A percentile compares a stretch with the other conserved stretches of the same genome.
Evolutionary conservation across 164 flowering plant genomes (phyloP).

Genomic region (Warburgia ugandensis): DNA sequence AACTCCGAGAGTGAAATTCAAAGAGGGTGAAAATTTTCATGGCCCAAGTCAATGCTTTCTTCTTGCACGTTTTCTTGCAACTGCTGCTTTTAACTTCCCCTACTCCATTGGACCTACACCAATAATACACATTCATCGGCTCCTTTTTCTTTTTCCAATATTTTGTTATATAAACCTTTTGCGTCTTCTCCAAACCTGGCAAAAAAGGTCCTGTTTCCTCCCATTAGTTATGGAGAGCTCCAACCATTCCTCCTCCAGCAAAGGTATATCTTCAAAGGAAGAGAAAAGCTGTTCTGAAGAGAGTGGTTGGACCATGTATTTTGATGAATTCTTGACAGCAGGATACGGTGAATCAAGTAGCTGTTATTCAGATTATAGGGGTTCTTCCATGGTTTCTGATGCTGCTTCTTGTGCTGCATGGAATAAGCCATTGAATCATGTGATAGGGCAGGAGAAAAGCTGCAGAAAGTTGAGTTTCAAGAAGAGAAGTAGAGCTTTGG

Average conservation of each 20-base stretch:
- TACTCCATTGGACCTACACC: background rate
- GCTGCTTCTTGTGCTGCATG: slow-evolving; percentile 38
- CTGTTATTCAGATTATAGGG: slow-evolving; percentile 13
- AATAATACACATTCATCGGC: background rate
- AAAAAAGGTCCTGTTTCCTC: background rate
- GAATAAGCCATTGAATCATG: slow-evolving; percentile 6
- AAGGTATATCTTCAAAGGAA: slow-evolving; percentile 6
- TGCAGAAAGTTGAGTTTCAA: slow-evolving; percentile 23
- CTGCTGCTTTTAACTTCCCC: slow-evolving; percentile 5
- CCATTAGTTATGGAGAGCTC: slow-evolving; percentile 18
- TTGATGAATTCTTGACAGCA: slow-evolving; percentile 38
- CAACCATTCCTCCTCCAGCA: slow-evolving; percentile 13
- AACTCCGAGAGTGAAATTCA: too few relatives aligned
- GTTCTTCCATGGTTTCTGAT: slow-evolving; percentile 42
- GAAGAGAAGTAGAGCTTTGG: slow-evolving; percentile 28
- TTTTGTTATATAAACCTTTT: background rate
- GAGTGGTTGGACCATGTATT: slow-evolving; percentile 58
- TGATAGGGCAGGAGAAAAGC: slow-evolving; percentile 1
- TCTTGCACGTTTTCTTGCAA: background rate
- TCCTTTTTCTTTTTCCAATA: background rate
- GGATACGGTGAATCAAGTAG: slow-evolving; percentile 9
- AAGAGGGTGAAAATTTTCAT: too few relatives aligned
- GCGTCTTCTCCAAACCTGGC: slow-evolving; percentile 3
- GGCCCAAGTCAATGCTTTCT: too few relatives aligned
- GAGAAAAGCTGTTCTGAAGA: slow-evolving; percentile 27